Evolutionary conservation across 352 stramenopile species (phyloP), one percentile per base, ranked within the genome.

Genomic region (Thalassiosira hispida): DNA sequence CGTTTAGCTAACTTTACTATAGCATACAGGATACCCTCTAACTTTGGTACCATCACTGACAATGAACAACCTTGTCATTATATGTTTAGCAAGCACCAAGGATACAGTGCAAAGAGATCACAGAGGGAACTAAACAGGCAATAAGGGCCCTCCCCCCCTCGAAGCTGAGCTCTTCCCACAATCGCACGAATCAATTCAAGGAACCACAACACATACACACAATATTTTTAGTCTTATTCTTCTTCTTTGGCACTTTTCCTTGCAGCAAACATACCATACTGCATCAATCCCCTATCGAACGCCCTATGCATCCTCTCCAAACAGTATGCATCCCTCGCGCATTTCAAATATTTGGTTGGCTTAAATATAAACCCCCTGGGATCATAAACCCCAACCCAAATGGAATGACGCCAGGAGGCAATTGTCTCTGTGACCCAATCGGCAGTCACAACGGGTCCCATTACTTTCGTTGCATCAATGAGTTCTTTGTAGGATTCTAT

Each of bases 231-330:
- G 2, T 14, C 20, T 60, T 22, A 60, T 2, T 68, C 49, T 18
- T 73, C 40, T 73, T 71, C 53, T 56, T 73, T 44, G 85, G 84
- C 79, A n/a, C n/a, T n/a, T n/a, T 96, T 96, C 1, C 85, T 93
- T 16, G 86, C 92, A 29, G 89, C 83, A 76, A 96, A 92, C 92
- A 96, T 96, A 63, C 93, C 93, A 83, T 96, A 96, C 79, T 95
- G 75, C 93, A 96, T 96, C 22, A 96, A 84, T 14, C 91, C 91
- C 23, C 88, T 84, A 23, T 95, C 85, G 78, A 96, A 96, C 2
- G 92, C 93, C 53, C 91, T 84, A 74, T 96, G 92, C 91, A 96
- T 96, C 51, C 92, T 86, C 79, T 96, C 93, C 53, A 96, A 82
- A 71, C 91, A 96, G 59, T 94, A 95, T 3, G 79, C 92, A 87